These are phyloP conservation scores for Gyrodon lividus DNA, from an alignment of 768 basidiomycete species.

Conservation along the genomic window DNA sequence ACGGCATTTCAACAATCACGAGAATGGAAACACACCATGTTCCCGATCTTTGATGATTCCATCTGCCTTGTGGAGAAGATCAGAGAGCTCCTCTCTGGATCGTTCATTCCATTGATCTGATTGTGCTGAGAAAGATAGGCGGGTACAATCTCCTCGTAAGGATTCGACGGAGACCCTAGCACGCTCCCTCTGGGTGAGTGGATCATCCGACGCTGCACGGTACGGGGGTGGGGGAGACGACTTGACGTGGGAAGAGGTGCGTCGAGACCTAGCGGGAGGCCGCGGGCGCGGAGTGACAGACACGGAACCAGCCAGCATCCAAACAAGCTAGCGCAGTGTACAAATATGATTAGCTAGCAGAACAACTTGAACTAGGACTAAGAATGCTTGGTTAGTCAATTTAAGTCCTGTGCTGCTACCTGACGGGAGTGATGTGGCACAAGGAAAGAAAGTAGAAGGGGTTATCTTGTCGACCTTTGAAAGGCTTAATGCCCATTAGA, in stretches of 20 bases:
- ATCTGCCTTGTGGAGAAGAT: constrained; percentile 69
- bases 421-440: constrained; percentile 1
- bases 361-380: too few relatives aligned
- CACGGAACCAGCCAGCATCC: constrained; percentile 38
- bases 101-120: constrained; percentile 56
- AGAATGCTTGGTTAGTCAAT: too few relatives aligned
- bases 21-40: constrained; percentile 51
- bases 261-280: constrained; percentile 67
- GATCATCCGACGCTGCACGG: constrained; percentile 36
- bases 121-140: constrained; percentile 26
- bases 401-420: background rate
- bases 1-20: background rate
- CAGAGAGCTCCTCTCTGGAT: constrained; percentile 72
- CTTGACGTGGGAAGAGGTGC: constrained; percentile 38
- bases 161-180: constrained; percentile 34
- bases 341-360: background rate
- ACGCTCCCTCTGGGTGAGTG: constrained; percentile 29
- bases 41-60: constrained; percentile 75
- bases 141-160: constrained; percentile 10
- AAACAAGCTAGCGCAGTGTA: constrained; percentile 29
- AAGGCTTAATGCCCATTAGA: constrained; percentile 20
- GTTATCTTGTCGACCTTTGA: background rate
- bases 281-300: constrained; percentile 55
- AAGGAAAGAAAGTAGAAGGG: constrained; percentile 6
- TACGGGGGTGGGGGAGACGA: constrained; percentile 59